Evolutionary conservation across 169 alveolate genomes (phyloP), one percentile per base, ranked within the genome.

Genomic region (Plasmodium gaboni): DNA sequence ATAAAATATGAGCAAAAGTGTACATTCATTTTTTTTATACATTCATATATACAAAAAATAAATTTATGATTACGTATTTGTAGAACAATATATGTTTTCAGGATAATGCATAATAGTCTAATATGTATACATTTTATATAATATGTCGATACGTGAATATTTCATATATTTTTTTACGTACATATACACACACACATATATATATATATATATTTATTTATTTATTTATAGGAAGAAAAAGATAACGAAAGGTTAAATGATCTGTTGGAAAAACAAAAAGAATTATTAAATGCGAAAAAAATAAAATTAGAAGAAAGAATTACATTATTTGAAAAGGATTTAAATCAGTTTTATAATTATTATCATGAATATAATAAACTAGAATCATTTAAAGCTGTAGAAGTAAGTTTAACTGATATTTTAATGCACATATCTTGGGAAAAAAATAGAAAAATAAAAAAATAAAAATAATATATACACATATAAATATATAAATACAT

Each of bases 301-400:
- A 51, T 17, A 55, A 83, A 83, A 22, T 42, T 69, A 50, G 85
- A 83, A 50, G 91, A 83, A 57, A 83, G 26, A 19, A 13, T 83
- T 2, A n/a, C 85, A 6, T 28, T 22, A 13, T 70, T 83, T 48
- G 91, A 83, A 48, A 67, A 55, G 60, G 78, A 69, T 32, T 59
- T 83, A 17, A 70, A 83, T 32, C 61, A 67, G 22, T 83, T 83
- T 63, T 70, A 83, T 59, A 68, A 83, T 24, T 53, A 83, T 15
- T 83, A 55, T 26, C 91, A 83, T 13, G 91, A 83, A 65, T 83
- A 83, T 32, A 83, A 32, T 50, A 83, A 83, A 28, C 46, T 83
- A 17, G 91, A 83, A 2, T 19, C 57, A 48, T 83, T 69, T 32
- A 83, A 83, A 51, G 53, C 91, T 2, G n/a, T 83, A 44, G 91